Evolutionary conservation across 305 asterid species (phyloP).

Genomic region (Plantago coronopus): DNA sequence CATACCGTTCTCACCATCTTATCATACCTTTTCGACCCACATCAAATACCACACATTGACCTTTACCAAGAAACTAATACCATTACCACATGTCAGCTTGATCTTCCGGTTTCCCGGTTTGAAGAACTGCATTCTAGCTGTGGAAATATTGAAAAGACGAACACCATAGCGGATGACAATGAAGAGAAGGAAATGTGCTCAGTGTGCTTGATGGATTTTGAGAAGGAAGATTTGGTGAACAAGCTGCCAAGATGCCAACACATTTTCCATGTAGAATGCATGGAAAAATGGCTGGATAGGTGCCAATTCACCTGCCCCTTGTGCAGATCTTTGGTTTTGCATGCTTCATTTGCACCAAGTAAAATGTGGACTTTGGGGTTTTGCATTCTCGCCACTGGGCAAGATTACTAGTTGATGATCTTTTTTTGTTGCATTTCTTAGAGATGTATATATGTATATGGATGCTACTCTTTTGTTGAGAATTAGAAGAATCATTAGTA

Average conservation of each 20-base stretch:
- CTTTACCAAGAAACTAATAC: background rate
- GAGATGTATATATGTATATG: slow-evolving; percentile 1
- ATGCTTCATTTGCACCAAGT: slow-evolving; percentile 25
- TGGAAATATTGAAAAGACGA: background rate
- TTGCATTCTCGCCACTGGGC: slow-evolving; percentile 13
- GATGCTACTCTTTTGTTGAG: background rate
- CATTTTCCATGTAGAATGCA: slow-evolving; percentile 47
- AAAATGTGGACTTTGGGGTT: background rate
- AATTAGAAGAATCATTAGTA: too few species aligned
- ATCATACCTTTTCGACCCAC: slow-evolving; percentile 16
- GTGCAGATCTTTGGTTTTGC: slow-evolving; percentile 45
- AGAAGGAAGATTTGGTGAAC: slow-evolving; percentile 36
- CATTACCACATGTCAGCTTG: slow-evolving; percentile 19
- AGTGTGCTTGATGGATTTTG: slow-evolving; percentile 49
- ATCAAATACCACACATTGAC: slow-evolving; percentile 10
- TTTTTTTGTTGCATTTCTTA: slow-evolving; percentile 1
- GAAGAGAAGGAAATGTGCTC: slow-evolving; percentile 38
- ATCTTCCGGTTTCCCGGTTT: slow-evolving; percentile 28
- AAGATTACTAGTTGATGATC: background rate
- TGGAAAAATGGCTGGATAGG: slow-evolving; percentile 53
- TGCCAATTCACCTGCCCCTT: slow-evolving; percentile 62
- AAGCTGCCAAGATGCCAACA: slow-evolving; percentile 50
- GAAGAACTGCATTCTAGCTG: slow-evolving; percentile 16
- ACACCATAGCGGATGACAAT: background rate
- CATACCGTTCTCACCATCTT: background rate